Conservation (phyloP, 208 protist species). For the Herpetomonas samuelpessoai region DNA sequence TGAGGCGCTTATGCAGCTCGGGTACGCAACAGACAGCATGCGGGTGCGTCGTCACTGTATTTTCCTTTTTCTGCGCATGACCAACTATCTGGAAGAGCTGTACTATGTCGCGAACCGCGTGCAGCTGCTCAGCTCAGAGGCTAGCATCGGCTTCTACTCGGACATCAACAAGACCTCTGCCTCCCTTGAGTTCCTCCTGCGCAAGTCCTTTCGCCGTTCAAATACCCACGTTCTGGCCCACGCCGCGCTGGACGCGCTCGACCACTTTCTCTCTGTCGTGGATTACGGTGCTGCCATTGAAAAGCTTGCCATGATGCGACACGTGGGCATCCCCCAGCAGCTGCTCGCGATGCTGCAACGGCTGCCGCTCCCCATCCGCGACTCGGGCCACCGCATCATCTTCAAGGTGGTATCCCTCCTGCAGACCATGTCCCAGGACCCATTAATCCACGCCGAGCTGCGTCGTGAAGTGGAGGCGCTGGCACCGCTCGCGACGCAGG, state of each 20-base stretch:
- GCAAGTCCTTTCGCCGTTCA: constrained; percentile 27
- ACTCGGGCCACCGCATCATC: constrained; percentile 18
- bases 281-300: constrained; percentile 23
- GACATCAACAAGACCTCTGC: constrained; percentile 24
- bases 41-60: constrained; percentile 30
- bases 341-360: constrained; percentile 33
- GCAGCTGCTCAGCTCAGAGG: constrained; percentile 41
- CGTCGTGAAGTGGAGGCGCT: constrained; percentile 13
- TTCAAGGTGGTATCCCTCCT: constrained; percentile 20
- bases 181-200: constrained; percentile 13
- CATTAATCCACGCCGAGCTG: constrained; percentile 14
- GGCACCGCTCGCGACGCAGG: constrained; percentile 25
- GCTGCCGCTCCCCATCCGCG: constrained; percentile 22
- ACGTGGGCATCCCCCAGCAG: constrained; percentile 21
- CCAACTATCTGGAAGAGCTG: constrained; percentile 34
- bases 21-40: constrained; percentile 22
- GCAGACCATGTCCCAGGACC: constrained; percentile 19
- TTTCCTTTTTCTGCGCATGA: constrained; percentile 34
- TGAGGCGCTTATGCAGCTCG: constrained; percentile 26
- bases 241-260: constrained; percentile 19
- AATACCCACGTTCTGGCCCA: constrained; percentile 33
- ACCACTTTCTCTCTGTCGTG: constrained; percentile 18
- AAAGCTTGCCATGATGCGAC: constrained; percentile 46
- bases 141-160: constrained; percentile 35
- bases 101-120: constrained; percentile 24